Evolutionary conservation across 257 asterid genomes (phyloP).

Genomic region (Solanum sitiens): DNA sequence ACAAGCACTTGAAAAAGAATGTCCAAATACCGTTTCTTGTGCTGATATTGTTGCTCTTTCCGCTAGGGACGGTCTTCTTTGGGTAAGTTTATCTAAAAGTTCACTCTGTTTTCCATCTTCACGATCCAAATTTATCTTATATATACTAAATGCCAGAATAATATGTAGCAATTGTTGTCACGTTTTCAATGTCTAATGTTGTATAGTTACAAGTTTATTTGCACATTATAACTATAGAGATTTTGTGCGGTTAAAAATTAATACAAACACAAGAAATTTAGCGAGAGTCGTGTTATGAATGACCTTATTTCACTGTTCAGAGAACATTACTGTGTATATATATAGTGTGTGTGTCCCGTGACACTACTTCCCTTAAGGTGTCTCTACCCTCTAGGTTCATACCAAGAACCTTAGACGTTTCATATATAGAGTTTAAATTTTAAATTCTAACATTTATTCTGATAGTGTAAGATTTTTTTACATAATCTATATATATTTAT

Average conservation of each 20-base stretch:
- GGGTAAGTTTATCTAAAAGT: conserved; percentile 30
- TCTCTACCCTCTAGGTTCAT: rapidly evolving
- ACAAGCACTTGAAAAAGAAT: conserved; percentile 47
- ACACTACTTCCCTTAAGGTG: neutral
- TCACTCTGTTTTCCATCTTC: neutral
- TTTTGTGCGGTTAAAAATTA: too few relatives aligned
- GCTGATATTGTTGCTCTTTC: conserved; percentile 85
- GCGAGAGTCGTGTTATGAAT: neutral
- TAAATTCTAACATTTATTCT: too few relatives aligned
- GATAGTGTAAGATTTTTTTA: too few relatives aligned
- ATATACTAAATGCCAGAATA: neutral
- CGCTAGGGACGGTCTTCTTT: conserved; percentile 54
- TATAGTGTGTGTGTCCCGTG: neutral
- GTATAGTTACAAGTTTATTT: neutral
- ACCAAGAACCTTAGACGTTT: neutral
- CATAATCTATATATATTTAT: neutral
- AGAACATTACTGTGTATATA: too few relatives aligned
- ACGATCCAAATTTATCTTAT: neutral
- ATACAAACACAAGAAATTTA: neutral
- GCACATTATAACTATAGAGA: neutral
- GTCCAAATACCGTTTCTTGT: conserved; percentile 68
- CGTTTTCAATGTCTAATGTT: neutral
- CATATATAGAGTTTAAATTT: neutral
- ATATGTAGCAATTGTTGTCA: neutral
- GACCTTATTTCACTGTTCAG: neutral